Base-by-base conservation (phyloP, 2,329 filamentous ascomycete genomes). In the Cladosporium sp. region DNA sequence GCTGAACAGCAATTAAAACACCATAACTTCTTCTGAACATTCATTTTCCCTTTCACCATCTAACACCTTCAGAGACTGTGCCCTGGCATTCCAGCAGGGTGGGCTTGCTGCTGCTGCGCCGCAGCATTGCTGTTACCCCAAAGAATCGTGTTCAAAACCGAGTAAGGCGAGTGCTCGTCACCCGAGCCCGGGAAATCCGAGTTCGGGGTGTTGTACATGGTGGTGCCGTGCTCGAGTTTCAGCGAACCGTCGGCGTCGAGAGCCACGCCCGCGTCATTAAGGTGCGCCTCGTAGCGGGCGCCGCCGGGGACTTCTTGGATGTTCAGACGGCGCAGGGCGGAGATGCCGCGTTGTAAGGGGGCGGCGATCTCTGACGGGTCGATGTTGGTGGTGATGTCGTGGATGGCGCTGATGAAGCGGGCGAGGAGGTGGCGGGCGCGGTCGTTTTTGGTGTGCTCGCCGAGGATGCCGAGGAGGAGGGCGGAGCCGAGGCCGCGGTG, bases 61-160 rank as follows among this genome's bases (percentile, higher is more conserved):
- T n/a, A n/a, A n/a, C n/a, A n/a, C n/a, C n/a, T 9, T 27, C 22
- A 27, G 5, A 27, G 4, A 27, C 4, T 9, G 22, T 27, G 22
- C 22, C 22, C 22, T 5, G 22, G 22, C 22, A 27, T 27, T 5
- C 22, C 22, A 27, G 5, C 22, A 4, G 22, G 5, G 9, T 27
- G 22, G 12, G 32, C 20, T 11, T 48, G 45, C n/a, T 27, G 32
- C 12, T 41, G 37, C n/a, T 48, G 37, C 18, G 34, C 37, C 37
- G 41, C 19, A 9, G 45, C 37, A 20, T 48, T 40, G 17, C 15
- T 40, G 18, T 22, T 27, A 3, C 45, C 45, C 45, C 45, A 48
- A 36, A 77, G 65, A 43, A 77, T 77, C 4, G 67, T 71, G 54
- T 77, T 74, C 64, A 76, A 69, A 4, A 76, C 66, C 15, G 72